Conservation (phyloP, 306 rosid species). For the Carpinus fangiana region DNA sequence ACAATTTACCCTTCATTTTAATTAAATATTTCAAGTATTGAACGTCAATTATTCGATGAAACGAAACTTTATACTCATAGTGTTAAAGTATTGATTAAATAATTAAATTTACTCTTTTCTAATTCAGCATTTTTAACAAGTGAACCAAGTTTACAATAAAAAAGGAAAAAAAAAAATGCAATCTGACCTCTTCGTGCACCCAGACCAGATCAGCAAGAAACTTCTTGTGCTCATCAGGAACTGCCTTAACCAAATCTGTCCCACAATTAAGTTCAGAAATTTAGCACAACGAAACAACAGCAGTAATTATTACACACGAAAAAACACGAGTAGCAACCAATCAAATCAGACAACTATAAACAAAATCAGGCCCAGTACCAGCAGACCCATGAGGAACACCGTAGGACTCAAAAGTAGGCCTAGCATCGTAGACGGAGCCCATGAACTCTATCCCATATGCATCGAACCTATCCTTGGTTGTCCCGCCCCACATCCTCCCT, state of each 20-base stretch:
- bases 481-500: conserved; percentile 82
- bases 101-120: neutral
- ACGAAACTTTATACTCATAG: neutral
- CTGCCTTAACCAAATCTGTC: conserved; percentile 84
- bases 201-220: conserved; percentile 81
- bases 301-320: neutral
- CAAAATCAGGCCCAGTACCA: conserved; percentile 29
- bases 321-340: neutral
- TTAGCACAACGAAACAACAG: neutral
- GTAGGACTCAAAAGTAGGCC: conserved; percentile 70
- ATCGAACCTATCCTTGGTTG: conserved; percentile 45
- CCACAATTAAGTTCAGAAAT: conserved; percentile 13
- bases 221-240: conserved; percentile 89
- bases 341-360: neutral
- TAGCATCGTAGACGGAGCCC: conserved; percentile 88
- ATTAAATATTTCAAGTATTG: too few relatives aligned
- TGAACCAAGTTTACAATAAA: too few relatives aligned
- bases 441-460: conserved; percentile 43
- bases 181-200: conserved; percentile 90
- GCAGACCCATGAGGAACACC: conserved; percentile 91
- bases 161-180: neutral
- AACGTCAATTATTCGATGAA: too few relatives aligned
- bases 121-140: conserved; percentile 14
- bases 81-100: too few relatives aligned
- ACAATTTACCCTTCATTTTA: too few relatives aligned